Evolutionary conservation across 176 grass and related monocot species (phyloP).

Genomic region (Stipa capillata): DNA sequence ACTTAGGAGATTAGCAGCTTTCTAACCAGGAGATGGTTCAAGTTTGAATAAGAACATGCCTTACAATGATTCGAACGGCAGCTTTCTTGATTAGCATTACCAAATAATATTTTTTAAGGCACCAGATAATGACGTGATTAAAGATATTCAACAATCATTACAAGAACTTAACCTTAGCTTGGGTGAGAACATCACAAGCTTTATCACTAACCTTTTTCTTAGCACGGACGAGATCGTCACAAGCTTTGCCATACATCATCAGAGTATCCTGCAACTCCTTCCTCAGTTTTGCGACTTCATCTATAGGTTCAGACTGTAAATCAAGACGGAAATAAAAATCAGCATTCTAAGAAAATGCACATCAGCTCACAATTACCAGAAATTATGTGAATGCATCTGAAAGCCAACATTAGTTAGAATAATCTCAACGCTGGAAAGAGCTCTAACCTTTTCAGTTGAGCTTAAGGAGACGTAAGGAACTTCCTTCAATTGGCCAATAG

Average conservation of each 20-base stretch:
- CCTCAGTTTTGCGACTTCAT: conserved; percentile 58
- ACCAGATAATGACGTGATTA: background rate
- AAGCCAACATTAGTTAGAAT: conserved; percentile 7
- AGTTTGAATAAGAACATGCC: background rate
- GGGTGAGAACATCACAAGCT: background rate
- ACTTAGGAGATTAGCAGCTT: conserved; percentile 7
- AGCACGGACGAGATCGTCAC: conserved; percentile 50
- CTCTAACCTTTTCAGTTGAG: conserved; percentile 33
- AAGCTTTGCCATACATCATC: conserved; percentile 47
- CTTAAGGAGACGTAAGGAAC: conserved; percentile 25
- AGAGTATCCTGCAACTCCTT: conserved; percentile 50
- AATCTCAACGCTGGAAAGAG: background rate
- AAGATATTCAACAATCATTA: background rate
- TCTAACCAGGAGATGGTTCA: background rate
- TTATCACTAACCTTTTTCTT: conserved; percentile 44
- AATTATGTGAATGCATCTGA: background rate
- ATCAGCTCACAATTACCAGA: background rate
- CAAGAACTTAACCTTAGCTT: background rate
- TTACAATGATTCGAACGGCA: background rate
- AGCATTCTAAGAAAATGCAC: background rate
- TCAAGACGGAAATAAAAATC: conserved; percentile 18
- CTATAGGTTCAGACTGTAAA: conserved; percentile 43
- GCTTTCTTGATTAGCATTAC: background rate
- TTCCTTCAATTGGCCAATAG: conserved; percentile 17
- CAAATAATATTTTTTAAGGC: background rate